Evolutionary conservation across 441 rosid genomes (phyloP), one percentile per base, ranked within the genome.

Genomic region (Adansonia gregorii): DNA sequence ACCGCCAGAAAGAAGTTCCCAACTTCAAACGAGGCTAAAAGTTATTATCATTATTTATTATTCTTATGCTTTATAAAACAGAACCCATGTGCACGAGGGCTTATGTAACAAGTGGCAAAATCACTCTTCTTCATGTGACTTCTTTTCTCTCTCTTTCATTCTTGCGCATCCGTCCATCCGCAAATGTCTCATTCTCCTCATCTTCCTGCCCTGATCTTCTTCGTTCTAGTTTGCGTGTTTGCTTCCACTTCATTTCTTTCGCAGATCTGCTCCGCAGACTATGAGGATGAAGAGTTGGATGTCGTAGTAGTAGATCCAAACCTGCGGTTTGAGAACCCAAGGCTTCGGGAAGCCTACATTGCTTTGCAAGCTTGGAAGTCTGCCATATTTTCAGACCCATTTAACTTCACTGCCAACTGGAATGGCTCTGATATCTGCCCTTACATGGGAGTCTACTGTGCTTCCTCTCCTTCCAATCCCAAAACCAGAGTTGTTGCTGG

Each of bases 361-460:
- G 93, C 89, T 31, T 82, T 91, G 17, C 94, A 89, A 74, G 85
- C 93, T 41, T 91, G 89, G 93, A 91, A 89, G 80, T 80, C 64
- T 45, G 88, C 93, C 41, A 89, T 91, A 3, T 87, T 78, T 76
- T 91, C 92, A n/a, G 94, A 91, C 81, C 94, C 94, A 1, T 86
- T 86, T 76, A 88, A 89, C 88, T 88, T 91, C 89, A 91, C 94
- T 0, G 75, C 86, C 65, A 87, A 85, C 77, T 91, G 94, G 93
- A 78, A 81, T 27, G 90, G 93, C 67, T 61, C 94, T 6, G 69
- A 85, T 74, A 90, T 91, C 27, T 91, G 93, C 76, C 82, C 89
- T 20, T 91, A 91, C 86, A 82, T 52, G 39, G 93, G 93, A 35
- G 83, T 91, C 46, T 91, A 63, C 77, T 91, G 93, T 56, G 85